phyloP scores from a whole-genome alignment of 2,329 filamentous ascomycete genomes.

The Colletotrichum filicis region DNA sequence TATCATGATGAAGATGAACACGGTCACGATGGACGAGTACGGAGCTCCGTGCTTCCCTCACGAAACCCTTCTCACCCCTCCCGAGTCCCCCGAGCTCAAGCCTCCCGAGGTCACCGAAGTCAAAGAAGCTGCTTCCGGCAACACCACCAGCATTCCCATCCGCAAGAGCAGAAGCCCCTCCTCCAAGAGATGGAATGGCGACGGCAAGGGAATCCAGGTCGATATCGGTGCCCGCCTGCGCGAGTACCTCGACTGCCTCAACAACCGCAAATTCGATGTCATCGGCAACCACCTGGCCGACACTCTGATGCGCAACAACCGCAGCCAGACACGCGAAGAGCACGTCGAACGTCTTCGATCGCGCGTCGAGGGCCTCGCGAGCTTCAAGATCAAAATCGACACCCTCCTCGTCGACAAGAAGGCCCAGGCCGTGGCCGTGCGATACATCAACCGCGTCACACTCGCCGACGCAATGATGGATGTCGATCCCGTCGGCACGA shows the following conservation, averaged over 20 bases:
- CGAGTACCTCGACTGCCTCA: conserved; percentile 33
- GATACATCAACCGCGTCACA: conserved; percentile 28
- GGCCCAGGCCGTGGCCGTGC: conserved; percentile 19
- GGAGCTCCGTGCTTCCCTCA: conserved; percentile 32
- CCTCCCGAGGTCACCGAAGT: background rate
- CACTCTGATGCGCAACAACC: conserved; percentile 16
- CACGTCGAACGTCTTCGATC: conserved; percentile 21
- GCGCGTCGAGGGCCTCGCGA: conserved; percentile 8
- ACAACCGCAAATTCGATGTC: conserved; percentile 22
- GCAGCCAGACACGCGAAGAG: conserved; percentile 24
- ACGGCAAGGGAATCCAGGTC: conserved; percentile 30
- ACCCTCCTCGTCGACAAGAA: conserved; percentile 26
- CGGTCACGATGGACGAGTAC: conserved; percentile 18
- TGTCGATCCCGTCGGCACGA: background rate
- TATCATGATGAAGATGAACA: conserved; percentile 19
- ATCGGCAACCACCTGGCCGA: conserved; percentile 31
- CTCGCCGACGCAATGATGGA: background rate
- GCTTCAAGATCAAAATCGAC: conserved; percentile 28
- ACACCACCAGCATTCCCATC: background rate
- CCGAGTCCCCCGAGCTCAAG: conserved; percentile 2
- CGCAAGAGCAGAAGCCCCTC: conserved; percentile 14
- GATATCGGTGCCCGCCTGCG: conserved; percentile 27
- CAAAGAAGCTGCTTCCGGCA: background rate
- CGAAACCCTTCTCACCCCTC: conserved; percentile 12
- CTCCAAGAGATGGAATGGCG: conserved; percentile 15